A percentile compares a stretch with the other conserved stretches of the same genome.
phyloP scores from a whole-genome alignment of 2,329 filamentous ascomycete genomes.

The Phyllosticta paracitricarpa region DNA sequence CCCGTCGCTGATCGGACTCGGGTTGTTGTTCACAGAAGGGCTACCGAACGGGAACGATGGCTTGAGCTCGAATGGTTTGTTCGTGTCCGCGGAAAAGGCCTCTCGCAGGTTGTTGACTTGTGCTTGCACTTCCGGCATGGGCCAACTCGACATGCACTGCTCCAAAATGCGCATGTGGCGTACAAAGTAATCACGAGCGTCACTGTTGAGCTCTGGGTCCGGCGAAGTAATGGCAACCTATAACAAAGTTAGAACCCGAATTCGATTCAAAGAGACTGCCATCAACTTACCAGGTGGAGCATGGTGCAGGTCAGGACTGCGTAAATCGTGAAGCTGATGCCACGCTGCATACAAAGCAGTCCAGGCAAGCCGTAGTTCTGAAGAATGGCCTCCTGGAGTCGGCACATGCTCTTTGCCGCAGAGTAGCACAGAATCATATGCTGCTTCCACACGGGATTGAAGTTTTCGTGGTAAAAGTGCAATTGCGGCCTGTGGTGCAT shows the following conservation, averaged over 20 bases:
- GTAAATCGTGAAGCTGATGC: slow-evolving; percentile 94
- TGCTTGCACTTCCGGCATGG: slow-evolving; percentile 79
- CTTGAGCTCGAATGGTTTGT: slow-evolving; percentile 81
- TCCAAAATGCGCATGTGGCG: slow-evolving; percentile 92
- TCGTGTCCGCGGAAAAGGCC: slow-evolving; percentile 79
- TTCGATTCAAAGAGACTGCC: neutral
- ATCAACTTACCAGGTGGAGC: slow-evolving; percentile 68
- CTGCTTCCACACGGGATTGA: slow-evolving; percentile 72
- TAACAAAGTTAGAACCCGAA: slow-evolving; percentile 15
- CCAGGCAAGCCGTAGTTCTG: slow-evolving; percentile 68
- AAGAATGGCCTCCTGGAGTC: slow-evolving; percentile 74
- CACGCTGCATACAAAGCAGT: slow-evolving; percentile 82
- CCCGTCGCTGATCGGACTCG: slow-evolving; percentile 49
- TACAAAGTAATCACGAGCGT: slow-evolving; percentile 81
- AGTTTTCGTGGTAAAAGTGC: slow-evolving; percentile 61
- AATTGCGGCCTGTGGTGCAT: slow-evolving; percentile 83
- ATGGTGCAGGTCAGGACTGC: slow-evolving; percentile 84
- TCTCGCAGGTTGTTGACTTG: slow-evolving; percentile 83
- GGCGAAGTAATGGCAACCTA: slow-evolving; percentile 89
- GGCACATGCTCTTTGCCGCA: slow-evolving; percentile 75
- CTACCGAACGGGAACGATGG: slow-evolving; percentile 79
- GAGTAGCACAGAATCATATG: slow-evolving; percentile 81
- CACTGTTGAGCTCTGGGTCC: slow-evolving; percentile 74
- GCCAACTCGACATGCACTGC: slow-evolving; percentile 70
- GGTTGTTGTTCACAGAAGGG: slow-evolving; percentile 51